phyloP scores from a whole-genome alignment of 225 moss, liverwort and hornwort species.

The Asterella californica region DNA sequence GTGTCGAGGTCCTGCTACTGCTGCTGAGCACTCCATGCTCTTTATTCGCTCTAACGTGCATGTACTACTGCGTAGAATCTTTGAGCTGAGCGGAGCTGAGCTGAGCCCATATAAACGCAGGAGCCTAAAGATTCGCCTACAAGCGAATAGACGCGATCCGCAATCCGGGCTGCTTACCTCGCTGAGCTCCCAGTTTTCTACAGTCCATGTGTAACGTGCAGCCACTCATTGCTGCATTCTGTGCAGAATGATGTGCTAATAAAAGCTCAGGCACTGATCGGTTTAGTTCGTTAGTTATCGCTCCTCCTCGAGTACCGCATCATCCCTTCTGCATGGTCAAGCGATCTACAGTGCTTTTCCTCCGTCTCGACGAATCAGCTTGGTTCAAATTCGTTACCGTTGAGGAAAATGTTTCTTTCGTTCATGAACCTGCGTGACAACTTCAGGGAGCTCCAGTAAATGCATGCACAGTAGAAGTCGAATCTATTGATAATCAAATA shows the following conservation, averaged over 20 bases:
- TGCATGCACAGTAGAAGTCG: conserved; percentile 1
- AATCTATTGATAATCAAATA: neutral
- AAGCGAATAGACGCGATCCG: neutral
- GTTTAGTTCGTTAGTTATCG: conserved; percentile 16
- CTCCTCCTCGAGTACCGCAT: conserved; percentile 9
- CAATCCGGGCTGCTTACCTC: conserved; percentile 4
- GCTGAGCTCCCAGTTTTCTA: conserved; percentile 1
- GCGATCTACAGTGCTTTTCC: neutral
- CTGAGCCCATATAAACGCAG: neutral
- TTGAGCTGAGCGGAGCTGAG: neutral
- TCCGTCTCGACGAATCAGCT: neutral
- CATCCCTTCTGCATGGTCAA: conserved; percentile 2
- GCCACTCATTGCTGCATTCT: conserved; percentile 17
- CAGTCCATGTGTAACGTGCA: conserved; percentile 10
- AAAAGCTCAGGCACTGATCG: conserved; percentile 2
- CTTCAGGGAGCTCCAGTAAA: neutral
- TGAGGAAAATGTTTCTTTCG: neutral
- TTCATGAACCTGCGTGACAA: conserved; percentile 1
- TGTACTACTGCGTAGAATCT: conserved; percentile 13
- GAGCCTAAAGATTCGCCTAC: conserved; percentile 11
- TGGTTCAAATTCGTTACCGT: neutral
- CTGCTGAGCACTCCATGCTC: neutral
- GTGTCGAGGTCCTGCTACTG: neutral
- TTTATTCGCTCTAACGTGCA: conserved; percentile 13
- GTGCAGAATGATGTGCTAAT: conserved; percentile 17